Base-by-base conservation (phyloP, 2,329 filamentous ascomycete species). In the Aspergillus sp. region DNA sequence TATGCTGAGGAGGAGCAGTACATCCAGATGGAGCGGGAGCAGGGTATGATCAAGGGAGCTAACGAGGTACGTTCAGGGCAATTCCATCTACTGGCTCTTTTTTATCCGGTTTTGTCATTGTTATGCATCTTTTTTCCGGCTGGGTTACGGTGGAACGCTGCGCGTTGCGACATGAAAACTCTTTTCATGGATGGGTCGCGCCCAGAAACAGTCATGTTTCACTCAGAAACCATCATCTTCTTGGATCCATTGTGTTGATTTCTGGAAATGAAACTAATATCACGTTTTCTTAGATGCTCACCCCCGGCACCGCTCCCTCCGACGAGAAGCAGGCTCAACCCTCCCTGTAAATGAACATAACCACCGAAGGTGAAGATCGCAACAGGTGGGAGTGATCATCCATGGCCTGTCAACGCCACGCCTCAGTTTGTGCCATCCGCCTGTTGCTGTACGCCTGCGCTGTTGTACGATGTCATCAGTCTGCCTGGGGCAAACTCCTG, bases 1-100 rank as follows among this genome's bases (percentile, higher is more conserved):
- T 93, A 91, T 71, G 87, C 88, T 59, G 94, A 99, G 81, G 94
- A 99, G 80, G 91, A 97, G 81, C 90, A 96, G 80, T 86, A 96
- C 72, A 81, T 93, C 60, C 93, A 96, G 80, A 95, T 97, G 91
- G 94, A 99, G 85, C 86, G 91, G 75, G 93, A 97, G 79, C 91
- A 92, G 84, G 87, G 88, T 74, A 94, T 96, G 90, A 88, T 94
- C 74, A 90, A 96, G 83, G 85, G 88, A 68, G 91, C 91, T 58
- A 87, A 88, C 69, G 90, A 96, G 79, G 84, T 87, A 66, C 65
- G 78, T 75, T 55, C 45, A 31, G 14, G 23, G 36, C 20, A 16
- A 36, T 50, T 36, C 14, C 17, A 36, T 44, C 16, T 32, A 29
- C 34, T 23, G 17, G 17, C 34, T 34, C 34, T 38, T n/a, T 36